Evolutionary conservation across 495 filamentous ascomycete genomes (phyloP), one percentile per base, ranked within the genome.

Genomic region (Gamarada debralockiae): DNA sequence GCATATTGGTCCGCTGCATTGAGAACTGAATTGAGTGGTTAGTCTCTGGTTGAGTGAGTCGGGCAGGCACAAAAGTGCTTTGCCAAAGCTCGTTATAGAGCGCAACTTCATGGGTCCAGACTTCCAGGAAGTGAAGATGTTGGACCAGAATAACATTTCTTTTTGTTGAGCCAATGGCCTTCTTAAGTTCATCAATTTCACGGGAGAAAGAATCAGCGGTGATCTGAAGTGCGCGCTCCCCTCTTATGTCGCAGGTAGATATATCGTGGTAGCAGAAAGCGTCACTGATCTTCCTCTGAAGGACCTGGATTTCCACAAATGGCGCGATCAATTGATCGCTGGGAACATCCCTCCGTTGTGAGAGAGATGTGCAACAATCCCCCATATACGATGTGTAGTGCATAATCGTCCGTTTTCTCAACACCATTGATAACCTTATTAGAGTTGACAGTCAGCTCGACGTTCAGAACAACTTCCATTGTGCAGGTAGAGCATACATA

Each of bases 221-320:
- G 46, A 49, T 49, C 46, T 49, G 46, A 21, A 49, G 46, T 49
- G 46, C 46, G 46, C 46, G 46, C 46, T 39, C 46, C 3, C 46
- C 46, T 49, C 46, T 49, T 49, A 49, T 49, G 46, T 49, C 46
- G 33, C 46, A 49, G 46, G 46, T 49, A 49, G 46, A 49, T 49
- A 23, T 9, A 38, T 49, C 46, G 46, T 49, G 46, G 46, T 49
- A 37, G 46, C 46, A 49, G 29, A 49, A 49, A 49, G 46, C 46
- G 46, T 49, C 46, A 39, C 46, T 49, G 17, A 49, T 49, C 46
- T 49, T 49, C 46, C 46, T 49, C 15, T 49, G 46, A 49, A 49
- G 46, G 15, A 49, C 46, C 31, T 49, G 46, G 46, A 49, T 49
- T 38, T 38, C 46, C 46, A 49, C 46, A 49, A 37, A 49, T 49